These are phyloP conservation scores for Russula abietina DNA, from an alignment of 768 basidiomycete species.

Conservation along the genomic window DNA sequence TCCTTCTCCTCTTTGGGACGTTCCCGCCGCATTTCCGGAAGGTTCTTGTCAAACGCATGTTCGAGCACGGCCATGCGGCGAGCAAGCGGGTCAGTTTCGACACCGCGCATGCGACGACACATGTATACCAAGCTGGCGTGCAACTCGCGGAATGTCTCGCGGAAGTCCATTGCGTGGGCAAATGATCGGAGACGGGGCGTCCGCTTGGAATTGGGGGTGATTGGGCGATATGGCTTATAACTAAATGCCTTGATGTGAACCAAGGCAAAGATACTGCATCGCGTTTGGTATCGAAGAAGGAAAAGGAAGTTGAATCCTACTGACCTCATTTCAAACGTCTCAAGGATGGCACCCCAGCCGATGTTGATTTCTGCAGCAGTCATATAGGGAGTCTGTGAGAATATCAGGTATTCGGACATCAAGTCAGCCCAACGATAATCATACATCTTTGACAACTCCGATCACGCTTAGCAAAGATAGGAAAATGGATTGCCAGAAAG, in stretches of 20 bases:
- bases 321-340: slow-evolving; percentile 73
- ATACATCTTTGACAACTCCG: slow-evolving; percentile 57
- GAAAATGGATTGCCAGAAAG: slow-evolving; percentile 69
- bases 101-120: slow-evolving; percentile 45
- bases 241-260: slow-evolving; percentile 69
- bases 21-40: slow-evolving; percentile 24
- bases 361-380: slow-evolving; percentile 68
- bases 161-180: slow-evolving; percentile 59
- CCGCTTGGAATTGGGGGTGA: slow-evolving; percentile 31
- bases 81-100: slow-evolving; percentile 46
- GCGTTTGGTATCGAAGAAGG: neutral
- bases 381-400: slow-evolving; percentile 54
- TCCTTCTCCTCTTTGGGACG: slow-evolving; percentile 10
- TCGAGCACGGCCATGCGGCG: slow-evolving; percentile 37
- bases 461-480: slow-evolving; percentile 52
- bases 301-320: slow-evolving; percentile 27
- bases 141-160: slow-evolving; percentile 62
- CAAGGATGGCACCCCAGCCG: slow-evolving; percentile 59
- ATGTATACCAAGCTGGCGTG: slow-evolving; percentile 55
- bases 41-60: slow-evolving; percentile 32
- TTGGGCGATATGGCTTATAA: slow-evolving; percentile 52
- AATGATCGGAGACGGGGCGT: slow-evolving; percentile 56
- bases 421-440: slow-evolving; percentile 22
- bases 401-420: slow-evolving; percentile 13
- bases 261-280: slow-evolving; percentile 54